Evolutionary conservation across 108 stramenopile genomes (phyloP).

Genomic region (Epithemia pelagica): DNA sequence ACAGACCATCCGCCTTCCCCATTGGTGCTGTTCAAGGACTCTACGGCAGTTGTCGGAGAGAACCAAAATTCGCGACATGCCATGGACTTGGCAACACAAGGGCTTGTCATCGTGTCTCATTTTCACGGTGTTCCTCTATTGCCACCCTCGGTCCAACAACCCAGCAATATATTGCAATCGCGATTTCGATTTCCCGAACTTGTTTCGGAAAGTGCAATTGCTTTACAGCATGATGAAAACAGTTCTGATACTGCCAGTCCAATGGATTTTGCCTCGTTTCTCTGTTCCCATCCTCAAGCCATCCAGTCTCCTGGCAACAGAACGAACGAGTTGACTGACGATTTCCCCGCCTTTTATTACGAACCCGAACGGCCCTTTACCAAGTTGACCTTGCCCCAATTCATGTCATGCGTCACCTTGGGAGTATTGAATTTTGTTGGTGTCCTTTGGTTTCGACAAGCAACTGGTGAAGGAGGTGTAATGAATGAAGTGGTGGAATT

Average conservation of each 20-base stretch:
- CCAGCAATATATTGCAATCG: constrained; percentile 17
- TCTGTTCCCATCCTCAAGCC: constrained; percentile 8
- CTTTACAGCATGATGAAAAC: constrained; percentile 9
- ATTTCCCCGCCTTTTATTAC: constrained; percentile 1
- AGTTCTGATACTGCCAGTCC: constrained; percentile 1
- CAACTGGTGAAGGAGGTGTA: constrained; percentile 48
- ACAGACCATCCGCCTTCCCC: constrained; percentile 61
- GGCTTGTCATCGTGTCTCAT: constrained; percentile 52
- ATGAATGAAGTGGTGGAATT: constrained; percentile 18
- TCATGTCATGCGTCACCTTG: constrained; percentile 49
- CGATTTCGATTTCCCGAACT: constrained; percentile 73
- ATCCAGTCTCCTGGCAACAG: constrained; percentile 9
- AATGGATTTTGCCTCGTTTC: constrained; percentile 11
- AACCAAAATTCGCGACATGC: constrained; percentile 16
- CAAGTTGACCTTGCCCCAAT: constrained; percentile 40
- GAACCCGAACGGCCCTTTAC: constrained; percentile 54
- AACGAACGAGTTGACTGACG: background rate
- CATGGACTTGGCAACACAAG: constrained; percentile 31
- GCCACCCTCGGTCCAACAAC: background rate
- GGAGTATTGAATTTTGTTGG: constrained; percentile 68
- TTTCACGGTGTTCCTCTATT: constrained; percentile 67
- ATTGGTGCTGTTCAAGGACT: background rate
- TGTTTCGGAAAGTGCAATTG: constrained; percentile 39
- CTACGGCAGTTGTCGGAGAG: too few species aligned
- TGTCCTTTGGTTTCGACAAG: constrained; percentile 57